Base-by-base conservation (phyloP, 106 monocot species). In the Dendrobium huoshanense region DNA sequence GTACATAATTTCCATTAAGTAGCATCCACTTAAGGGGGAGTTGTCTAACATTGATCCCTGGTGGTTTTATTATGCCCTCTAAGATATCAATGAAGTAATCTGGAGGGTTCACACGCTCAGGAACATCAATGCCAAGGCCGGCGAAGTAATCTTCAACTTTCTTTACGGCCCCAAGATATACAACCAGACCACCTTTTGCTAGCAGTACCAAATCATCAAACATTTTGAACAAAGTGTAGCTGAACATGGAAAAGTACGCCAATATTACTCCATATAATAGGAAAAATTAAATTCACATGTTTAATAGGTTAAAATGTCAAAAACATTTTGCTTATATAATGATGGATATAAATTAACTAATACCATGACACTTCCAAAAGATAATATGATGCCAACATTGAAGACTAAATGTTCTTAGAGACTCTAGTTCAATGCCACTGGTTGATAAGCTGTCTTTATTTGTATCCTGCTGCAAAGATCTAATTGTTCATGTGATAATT, bases 91-190 rank as follows among this genome's bases (percentile, higher is more conserved):
- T 92, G 73, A 76, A 92, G 51, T 89, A 80, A 41, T 92, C 92
- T 82, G 92, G 92, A 87, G 92, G 92, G 86, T 92, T 92, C 44
- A 89, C 85, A 64, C 92, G 89, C 55, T 89, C 92, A 82, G 92
- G 92, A 18, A 92, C 89, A 61, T 87, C 61, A 48, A 92, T 86
- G 65, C 87, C 92, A 80, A 92, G 86, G 24, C 84, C 80, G 25
- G 87, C 40, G 72, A 92, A 92, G 77, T 92, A 92, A 25, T 85
- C 87, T 84, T 92, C 92, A 19, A 89, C 85, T 86, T 85, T 82
- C 67, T 87, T 84, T 22, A 87, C 82, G 45, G 89, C 61, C 43
- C 92, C 92, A 76, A 85, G 92, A 77, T 92, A 92, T 65, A 81
- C 89, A 84, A 75, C 81, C 45, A 92, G 83, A 75, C 92, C 92